Base-by-base conservation (phyloP, 805 yeast species). In the Kazachstania bromeliacearum region DNA sequence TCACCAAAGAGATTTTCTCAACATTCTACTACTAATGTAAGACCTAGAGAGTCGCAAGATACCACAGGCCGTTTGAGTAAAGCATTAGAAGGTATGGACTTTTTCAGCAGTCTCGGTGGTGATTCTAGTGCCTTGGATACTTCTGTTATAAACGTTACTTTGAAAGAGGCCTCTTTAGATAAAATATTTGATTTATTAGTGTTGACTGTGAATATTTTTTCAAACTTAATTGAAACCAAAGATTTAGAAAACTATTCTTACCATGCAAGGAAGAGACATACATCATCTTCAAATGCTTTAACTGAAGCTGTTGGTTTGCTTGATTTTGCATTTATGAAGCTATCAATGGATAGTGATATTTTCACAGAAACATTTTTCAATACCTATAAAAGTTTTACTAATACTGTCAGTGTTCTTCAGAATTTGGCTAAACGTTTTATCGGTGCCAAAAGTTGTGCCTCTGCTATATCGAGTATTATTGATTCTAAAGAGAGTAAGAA, bases 141-240 rank as follows among this genome's bases (percentile, higher is more conserved):
- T 47, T 39, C 63, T 47, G 15, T 50, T 37, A 51, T 67, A 16
- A 55, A 60, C 37, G 79, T 74, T 6, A 79, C 71, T 5, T 59
- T 75, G 19, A 78, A 77, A 47, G 73, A 84, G 3, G 92, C 92
- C 1, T 70, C 83, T 1, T 59, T 85, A 38, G 92, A 84, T 30
- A 75, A 77, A 46, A 67, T 89, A 47, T 68, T 87, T 37, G 96
- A 89, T 57, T 68, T 88, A 16, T 60, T 89, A 35, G 85, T 89
- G 4, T 67, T 73, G 54, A 89, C 82, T 15, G 79, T 72, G 27
- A 72, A 71, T 46, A 75, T 72, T 37, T 85, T 75, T 51, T 62
- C 68, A 2, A 63, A 61, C 26, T 49, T 53, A 26, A 67, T 74
- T 7, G 60, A 60, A 23, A 58, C 63, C 16, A 55, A 53, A 7